Base-by-base conservation (phyloP, 1,139 yeast genomes). In the Saccharomycopsis hybrid region DNA sequence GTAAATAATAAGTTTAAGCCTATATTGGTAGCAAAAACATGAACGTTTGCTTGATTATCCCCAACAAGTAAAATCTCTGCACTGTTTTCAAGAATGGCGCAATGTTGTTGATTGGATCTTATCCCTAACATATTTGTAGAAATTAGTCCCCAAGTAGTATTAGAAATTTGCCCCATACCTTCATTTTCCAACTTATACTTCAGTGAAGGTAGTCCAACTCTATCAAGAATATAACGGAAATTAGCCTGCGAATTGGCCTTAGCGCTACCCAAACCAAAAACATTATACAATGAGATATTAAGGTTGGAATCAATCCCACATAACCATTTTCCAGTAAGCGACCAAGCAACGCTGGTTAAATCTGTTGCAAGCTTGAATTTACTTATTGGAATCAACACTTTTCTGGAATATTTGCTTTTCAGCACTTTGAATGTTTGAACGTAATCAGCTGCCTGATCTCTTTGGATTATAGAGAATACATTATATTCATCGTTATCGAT, bases 311-410 rank as follows among this genome's bases (percentile, higher is more conserved):
- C 47, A 4, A 51, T 24, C 29, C 18, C 28, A 30, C 48, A 38
- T 11, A 48, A 11, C 54, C 54, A 51, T 36, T 49, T 51, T 3
- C 54, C 53, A 4, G 52, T 40, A 9, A 37, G 30, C 11, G 53
- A 50, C 54, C 54, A 51, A 8, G 27, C 11, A 8, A 32, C 3
- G 30, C 31, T 31, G 7, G 18, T 40, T 5, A 44, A 33, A 18
- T 30, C 41, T 11, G 27, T 18, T 9, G 46, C 30, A n/a, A 45
- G 32, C 11, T 40, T 40, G 39, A 41, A 49, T 9, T 35, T 41
- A 24, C 44, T 24, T 24, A 51, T 13, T 3, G 41, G 42, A 27
- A 44, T 35, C 4, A 49, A 7, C 7, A 36, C n/a, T 13, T n/a
- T 32, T 11, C 32, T 13, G 3, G 7, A 25, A 31, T 38, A 13